Base-by-base conservation (phyloP, 2,329 filamentous ascomycete genomes). In the Alternaria triticina region DNA sequence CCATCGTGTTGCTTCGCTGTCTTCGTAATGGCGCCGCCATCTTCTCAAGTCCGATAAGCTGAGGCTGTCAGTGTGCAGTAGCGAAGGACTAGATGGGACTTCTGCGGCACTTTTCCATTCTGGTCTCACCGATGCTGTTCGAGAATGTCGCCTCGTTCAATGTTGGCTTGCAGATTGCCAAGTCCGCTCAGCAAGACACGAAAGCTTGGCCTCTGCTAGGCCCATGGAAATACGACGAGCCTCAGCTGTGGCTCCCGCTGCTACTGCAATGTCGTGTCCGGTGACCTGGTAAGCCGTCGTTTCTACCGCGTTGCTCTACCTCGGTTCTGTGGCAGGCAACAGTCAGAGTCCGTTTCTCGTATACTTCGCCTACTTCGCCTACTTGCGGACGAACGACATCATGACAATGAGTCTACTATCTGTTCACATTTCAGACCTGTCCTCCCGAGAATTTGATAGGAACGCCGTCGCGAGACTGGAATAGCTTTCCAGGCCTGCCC, bases 101-200 rank as follows among this genome's bases (percentile, higher is more conserved):
- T 52, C 15, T 40, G 49, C 20, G 7, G 27, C 40, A 40, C 15
- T 58, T 27, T 11, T 40, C 36, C 27, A 17, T 17, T 20, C 17
- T 36, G 12, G 23, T 23, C 25, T 43, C 40, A n/a, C 43, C 49
- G 22, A 22, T 33, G 50, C 13, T 27, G 33, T 33, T 30, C 23
- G n/a, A 55, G 17, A 13, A 28, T 30, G n/a, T 33, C 30, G 33
- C 23, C 49, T 33, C 50, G 43, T 51, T 20, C 61, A 55, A 63
- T 63, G 51, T 45, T 54, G 52, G 30, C 54, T 58, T 64, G 62
- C 62, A 64, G 62, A 40, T 50, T 44, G 62, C 58, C 54, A 61
- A 61, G 58, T 30, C 60, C 25, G 43, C 50, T 45, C 46, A 51
- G 12, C 30, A 40, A 10, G 22, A 54, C 43, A 11, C 13, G 13